Conservation (phyloP, 371 early-diverging fungal genomes). For the Quaeritorhiza haematococci region DNA sequence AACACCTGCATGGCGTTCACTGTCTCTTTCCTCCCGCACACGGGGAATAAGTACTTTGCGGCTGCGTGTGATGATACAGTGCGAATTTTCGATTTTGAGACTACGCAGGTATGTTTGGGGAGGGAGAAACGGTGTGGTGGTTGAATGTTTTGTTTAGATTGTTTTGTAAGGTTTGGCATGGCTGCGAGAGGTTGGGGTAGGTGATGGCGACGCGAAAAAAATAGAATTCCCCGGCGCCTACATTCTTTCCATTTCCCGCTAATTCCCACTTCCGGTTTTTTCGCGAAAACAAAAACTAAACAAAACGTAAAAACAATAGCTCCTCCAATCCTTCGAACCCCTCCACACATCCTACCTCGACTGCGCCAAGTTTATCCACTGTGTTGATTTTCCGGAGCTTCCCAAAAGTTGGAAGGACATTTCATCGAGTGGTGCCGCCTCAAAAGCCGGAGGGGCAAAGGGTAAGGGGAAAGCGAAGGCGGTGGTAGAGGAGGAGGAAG, state of each 20-base stretch:
- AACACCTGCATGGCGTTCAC: conserved; percentile 92
- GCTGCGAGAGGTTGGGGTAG: too few species aligned
- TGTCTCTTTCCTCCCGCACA: conserved; percentile 84
- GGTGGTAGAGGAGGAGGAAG: conserved; percentile 12
- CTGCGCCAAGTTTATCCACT: conserved; percentile 74
- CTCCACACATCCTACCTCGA: conserved; percentile 87
- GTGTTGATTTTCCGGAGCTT: conserved; percentile 51
- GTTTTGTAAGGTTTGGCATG: too few species aligned
- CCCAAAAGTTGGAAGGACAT: conserved; percentile 17
- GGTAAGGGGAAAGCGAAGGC: background rate
- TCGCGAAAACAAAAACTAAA: too few species aligned
- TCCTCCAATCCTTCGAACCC: conserved; percentile 75
- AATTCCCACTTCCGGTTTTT: too few species aligned
- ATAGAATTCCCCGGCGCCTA: too few species aligned
- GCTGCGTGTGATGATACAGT: conserved; percentile 83
- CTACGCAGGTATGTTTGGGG: conserved; percentile 48
- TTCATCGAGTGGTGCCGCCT: too few species aligned
- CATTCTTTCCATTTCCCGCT: too few species aligned
- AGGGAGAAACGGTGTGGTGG: background rate
- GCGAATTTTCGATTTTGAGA: conserved; percentile 83
- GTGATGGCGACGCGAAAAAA: too few species aligned
- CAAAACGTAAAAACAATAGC: too few species aligned
- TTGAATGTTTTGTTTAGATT: conserved; percentile 31
- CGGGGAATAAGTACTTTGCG: conserved; percentile 85
- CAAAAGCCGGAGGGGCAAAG: too few species aligned